Base-by-base conservation (phyloP, 2,329 filamentous ascomycete species). In the Pestalotiopsis sp. region DNA sequence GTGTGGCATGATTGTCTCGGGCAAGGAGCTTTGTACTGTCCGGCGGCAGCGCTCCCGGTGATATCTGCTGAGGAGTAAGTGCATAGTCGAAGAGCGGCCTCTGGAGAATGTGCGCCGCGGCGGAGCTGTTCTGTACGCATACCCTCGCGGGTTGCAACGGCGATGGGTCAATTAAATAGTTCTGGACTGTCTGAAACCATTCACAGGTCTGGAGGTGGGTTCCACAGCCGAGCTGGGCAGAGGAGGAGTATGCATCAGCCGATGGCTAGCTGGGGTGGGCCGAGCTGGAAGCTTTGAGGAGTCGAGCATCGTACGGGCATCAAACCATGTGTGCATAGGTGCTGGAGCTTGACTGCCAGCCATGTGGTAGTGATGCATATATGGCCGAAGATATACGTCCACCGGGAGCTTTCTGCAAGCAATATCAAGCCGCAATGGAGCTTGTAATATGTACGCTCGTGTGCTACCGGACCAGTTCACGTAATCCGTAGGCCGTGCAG, bases 291-390 rank as follows among this genome's bases (percentile, higher is more conserved):
- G 39, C 25, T 23, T 20, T 31, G 36, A 49, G 61, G 57, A 38
- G 38, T 23, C 61, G 38, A 64, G 61, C 20, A 64, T 64, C 61
- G 41, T 64, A 64, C 36, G 61, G 39, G 20, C 27, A 64, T 64
- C 61, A 64, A 64, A 45, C 61, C 27, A 62, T 39, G 17, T 12
- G 58, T 23, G 52, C 23, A 25, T 17, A 39, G 14, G 14, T 61
- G 17, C 14, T 61, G 20, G n/a, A 36, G 59, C 59, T 39, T 36
- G 14, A 14, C 12, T 36, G 59, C 25, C n/a, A 27, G 7, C 31
- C 7, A 31, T 31, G 31, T 31, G 31, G 31, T 14, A 27, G 12
- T 25, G 25, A 13, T 61, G 61, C 61, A 64, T 36, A 64, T 49
- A 45, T 23, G 38, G 39, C 27, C 61, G 20, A 20, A 41, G 6